Evolutionary conservation across 2,329 filamentous ascomycete genomes (phyloP).

Genomic region (Penicillium sp.): DNA sequence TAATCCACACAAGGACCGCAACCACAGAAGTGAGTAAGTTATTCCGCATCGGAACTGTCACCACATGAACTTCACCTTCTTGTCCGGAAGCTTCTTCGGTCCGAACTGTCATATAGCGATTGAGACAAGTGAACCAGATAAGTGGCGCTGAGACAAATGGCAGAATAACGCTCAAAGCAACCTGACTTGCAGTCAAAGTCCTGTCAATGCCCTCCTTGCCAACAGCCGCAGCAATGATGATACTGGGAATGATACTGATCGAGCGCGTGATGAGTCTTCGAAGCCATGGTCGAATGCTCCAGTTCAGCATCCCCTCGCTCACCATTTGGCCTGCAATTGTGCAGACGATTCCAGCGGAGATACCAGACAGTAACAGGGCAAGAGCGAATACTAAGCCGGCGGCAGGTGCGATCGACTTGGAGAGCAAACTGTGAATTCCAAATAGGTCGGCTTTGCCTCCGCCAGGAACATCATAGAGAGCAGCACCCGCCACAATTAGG

Average conservation of each 20-base stretch:
- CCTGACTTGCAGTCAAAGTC: slow-evolving; percentile 67
- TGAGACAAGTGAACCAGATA: slow-evolving; percentile 73
- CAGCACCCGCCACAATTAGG: slow-evolving; percentile 70
- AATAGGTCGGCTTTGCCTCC: slow-evolving; percentile 69
- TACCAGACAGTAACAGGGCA: slow-evolving; percentile 68
- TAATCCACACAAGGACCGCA: slow-evolving; percentile 58
- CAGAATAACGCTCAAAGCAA: slow-evolving; percentile 66
- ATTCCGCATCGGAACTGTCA: slow-evolving; percentile 59
- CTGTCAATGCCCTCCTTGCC: slow-evolving; percentile 61
- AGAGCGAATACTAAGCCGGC: slow-evolving; percentile 79
- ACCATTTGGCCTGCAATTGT: slow-evolving; percentile 88
- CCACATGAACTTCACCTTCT: slow-evolving; percentile 23
- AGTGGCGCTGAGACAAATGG: slow-evolving; percentile 76
- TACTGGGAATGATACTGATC: slow-evolving; percentile 71
- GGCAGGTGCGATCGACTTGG: slow-evolving; percentile 58
- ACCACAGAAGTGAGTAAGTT: slow-evolving; percentile 55
- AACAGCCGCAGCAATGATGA: slow-evolving; percentile 73
- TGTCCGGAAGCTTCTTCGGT: slow-evolving; percentile 35
- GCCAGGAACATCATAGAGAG: slow-evolving; percentile 55
- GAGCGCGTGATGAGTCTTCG: slow-evolving; percentile 66
- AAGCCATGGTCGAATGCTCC: slow-evolving; percentile 67
- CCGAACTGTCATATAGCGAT: slow-evolving; percentile 68
- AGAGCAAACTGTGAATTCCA: slow-evolving; percentile 66
- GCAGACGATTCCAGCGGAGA: slow-evolving; percentile 76
- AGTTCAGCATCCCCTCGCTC: slow-evolving; percentile 68